phyloP scores from a whole-genome alignment of 768 basidiomycete genomes.

The Lactarius indigo region DNA sequence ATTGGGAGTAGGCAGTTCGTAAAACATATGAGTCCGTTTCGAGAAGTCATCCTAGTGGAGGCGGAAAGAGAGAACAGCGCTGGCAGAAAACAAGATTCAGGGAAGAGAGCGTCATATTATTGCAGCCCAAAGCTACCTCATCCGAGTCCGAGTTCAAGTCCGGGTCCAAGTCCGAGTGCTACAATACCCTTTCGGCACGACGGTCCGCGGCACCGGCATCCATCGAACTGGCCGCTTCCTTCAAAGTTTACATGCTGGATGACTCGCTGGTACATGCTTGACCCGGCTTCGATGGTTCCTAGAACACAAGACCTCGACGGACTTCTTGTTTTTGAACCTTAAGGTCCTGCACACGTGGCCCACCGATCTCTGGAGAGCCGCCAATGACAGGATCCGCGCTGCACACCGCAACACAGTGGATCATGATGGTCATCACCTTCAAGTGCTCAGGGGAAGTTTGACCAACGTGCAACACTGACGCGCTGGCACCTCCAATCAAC shows the following conservation, averaged over 20 bases:
- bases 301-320: not conserved
- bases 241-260: not conserved
- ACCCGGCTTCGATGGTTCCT: not conserved
- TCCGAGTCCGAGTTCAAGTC: not conserved
- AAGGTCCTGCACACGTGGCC: not conserved
- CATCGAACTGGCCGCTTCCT: not conserved
- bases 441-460: not conserved
- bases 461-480: not conserved
- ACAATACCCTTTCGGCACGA: not conserved
- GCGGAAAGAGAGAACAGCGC: not conserved
- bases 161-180: not conserved
- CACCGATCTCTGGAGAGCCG: not conserved
- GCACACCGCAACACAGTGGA: not conserved
- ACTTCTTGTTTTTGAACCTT: not conserved
- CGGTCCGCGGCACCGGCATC: not conserved
- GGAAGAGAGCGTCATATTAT: slow-evolving; percentile 1
- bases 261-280: not conserved
- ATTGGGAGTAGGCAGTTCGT: slow-evolving; percentile 80
- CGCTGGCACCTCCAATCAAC: not conserved
- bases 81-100: not conserved
- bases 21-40: slow-evolving; percentile 76
- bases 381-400: not conserved
- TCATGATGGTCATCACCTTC: not conserved
- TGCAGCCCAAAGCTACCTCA: not conserved
- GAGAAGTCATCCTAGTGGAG: slow-evolving; percentile 32